Evolutionary conservation across 1,284 basidiomycete genomes (phyloP).

Genomic region (Mycosarcoma mackinlayi): DNA sequence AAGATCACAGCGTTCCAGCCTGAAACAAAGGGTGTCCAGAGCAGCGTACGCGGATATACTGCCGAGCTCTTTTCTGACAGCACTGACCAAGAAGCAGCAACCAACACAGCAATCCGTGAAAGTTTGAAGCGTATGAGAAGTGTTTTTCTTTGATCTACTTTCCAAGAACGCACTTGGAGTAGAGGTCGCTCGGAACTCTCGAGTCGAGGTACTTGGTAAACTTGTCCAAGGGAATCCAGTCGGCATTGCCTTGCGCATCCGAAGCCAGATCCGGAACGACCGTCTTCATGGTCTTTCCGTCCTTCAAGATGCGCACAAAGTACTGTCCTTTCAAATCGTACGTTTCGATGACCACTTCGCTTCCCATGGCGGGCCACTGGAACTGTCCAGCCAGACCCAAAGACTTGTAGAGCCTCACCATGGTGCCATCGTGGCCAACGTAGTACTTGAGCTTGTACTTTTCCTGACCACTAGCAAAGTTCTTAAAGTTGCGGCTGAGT

Average conservation of each 20-base stretch:
- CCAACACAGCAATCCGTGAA: too few species aligned
- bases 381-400: conserved; percentile 37
- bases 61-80: too few species aligned
- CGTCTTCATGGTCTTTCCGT: conserved; percentile 38
- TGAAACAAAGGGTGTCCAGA: too few species aligned
- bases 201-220: conserved; percentile 41
- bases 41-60: too few species aligned
- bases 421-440: conserved; percentile 57
- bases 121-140: too few species aligned
- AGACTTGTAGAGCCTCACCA: conserved; percentile 54
- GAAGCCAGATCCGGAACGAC: conserved; percentile 14
- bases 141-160: conserved; percentile 15
- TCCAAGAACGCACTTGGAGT: conserved; percentile 40
- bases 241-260: conserved; percentile 10
- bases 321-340: conserved; percentile 21
- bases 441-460: conserved; percentile 45
- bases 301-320: conserved; percentile 33
- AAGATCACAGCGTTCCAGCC: too few species aligned
- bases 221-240: conserved; percentile 32
- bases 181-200: conserved; percentile 43
- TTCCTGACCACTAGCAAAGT: conserved; percentile 14
- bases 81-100: too few species aligned
- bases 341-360: conserved; percentile 52
- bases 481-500: conserved; percentile 28
- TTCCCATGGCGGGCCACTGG: conserved; percentile 49